These are phyloP conservation scores for Mortierella sp. DNA, from an alignment of 371 early-diverging fungal genomes.

Conservation along the genomic window DNA sequence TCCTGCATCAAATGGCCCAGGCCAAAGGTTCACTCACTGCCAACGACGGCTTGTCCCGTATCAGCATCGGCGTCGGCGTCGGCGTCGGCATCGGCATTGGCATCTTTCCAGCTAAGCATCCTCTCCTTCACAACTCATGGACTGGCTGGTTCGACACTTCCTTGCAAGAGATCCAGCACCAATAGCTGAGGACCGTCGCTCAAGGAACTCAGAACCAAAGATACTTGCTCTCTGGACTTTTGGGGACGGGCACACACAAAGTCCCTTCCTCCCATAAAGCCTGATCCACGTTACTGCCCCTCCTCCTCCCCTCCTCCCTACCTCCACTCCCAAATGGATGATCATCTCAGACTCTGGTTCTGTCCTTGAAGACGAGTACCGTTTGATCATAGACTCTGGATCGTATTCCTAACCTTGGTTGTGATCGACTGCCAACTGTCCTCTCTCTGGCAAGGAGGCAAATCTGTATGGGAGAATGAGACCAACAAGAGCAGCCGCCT, in stretches of 20 bases:
- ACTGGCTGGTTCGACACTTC: constrained; percentile 92
- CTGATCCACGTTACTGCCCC: constrained; percentile 81
- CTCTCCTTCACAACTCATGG: constrained; percentile 81
- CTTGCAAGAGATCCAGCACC: constrained; percentile 72
- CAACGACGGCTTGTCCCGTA: too few relatives aligned
- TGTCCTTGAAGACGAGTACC: too few relatives aligned
- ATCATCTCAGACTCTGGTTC: too few relatives aligned
- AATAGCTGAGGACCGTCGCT: constrained; percentile 85
- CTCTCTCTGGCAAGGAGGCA: constrained; percentile 92
- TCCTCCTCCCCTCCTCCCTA: too few relatives aligned
- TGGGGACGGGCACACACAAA: too few relatives aligned
- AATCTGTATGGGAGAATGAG: constrained; percentile 98
- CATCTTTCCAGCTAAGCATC: constrained; percentile 69
- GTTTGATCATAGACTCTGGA: too few relatives aligned
- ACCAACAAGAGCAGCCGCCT: constrained; percentile 94
- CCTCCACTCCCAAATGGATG: too few relatives aligned
- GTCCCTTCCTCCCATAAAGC: constrained; percentile 58
- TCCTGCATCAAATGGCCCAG: too few relatives aligned
- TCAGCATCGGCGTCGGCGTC: too few relatives aligned
- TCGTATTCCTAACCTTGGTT: constrained; percentile 54
- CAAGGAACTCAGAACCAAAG: constrained; percentile 82
- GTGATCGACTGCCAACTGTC: constrained; percentile 84
- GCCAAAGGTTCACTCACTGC: too few relatives aligned
- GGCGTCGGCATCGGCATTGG: too few relatives aligned
- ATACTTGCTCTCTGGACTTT: constrained; percentile 93